Percentiles rank a stretch among this genome's conserved stretches.
phyloP scores from a whole-genome alignment of 2,329 filamentous ascomycete genomes.

The Fusarium dimerum region DNA sequence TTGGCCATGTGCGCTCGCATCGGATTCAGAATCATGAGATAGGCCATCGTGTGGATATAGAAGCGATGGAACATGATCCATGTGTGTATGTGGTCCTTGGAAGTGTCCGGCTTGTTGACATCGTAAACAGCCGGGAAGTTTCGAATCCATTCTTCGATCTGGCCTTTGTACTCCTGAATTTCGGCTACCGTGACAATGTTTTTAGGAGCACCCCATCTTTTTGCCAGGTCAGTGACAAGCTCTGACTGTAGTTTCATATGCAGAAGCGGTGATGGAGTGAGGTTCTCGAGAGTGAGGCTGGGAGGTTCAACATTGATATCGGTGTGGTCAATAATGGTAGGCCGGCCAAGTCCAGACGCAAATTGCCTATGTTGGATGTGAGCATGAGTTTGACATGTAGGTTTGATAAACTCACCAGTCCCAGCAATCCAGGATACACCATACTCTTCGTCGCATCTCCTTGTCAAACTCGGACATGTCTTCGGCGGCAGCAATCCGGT shows the following conservation, averaged over 20 bases:
- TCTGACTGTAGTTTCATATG: slow-evolving; percentile 40
- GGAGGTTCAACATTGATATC: slow-evolving; percentile 36
- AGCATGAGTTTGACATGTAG: no score
- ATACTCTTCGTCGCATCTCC: slow-evolving; percentile 37
- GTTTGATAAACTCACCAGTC: slow-evolving; percentile 33
- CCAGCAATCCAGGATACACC: slow-evolving; percentile 39
- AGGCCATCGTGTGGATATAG: slow-evolving; percentile 45
- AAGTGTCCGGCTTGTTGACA: slow-evolving; percentile 41
- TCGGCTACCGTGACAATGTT: slow-evolving; percentile 31
- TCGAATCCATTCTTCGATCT: slow-evolving; percentile 43
- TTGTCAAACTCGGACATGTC: slow-evolving; percentile 34
- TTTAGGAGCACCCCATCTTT: slow-evolving; percentile 30
- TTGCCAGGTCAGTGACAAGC: slow-evolving; percentile 29
- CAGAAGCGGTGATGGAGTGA: slow-evolving; percentile 34
- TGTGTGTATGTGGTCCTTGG: slow-evolving; percentile 39
- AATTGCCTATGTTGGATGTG: slow-evolving; percentile 34
- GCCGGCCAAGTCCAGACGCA: slow-evolving; percentile 33
- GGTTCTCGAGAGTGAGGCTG: slow-evolving; percentile 34
- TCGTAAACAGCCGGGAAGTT: slow-evolving; percentile 43
- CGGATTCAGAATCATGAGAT: slow-evolving; percentile 48
- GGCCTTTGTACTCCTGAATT: slow-evolving; percentile 30
- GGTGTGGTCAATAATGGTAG: slow-evolving; percentile 36
- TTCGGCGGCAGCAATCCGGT: slow-evolving; percentile 28
- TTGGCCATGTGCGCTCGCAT: slow-evolving; percentile 48
- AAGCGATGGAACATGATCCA: slow-evolving; percentile 48